phyloP scores from a whole-genome alignment of 495 filamentous ascomycete species.

The Astrothelium subdiscretum region DNA sequence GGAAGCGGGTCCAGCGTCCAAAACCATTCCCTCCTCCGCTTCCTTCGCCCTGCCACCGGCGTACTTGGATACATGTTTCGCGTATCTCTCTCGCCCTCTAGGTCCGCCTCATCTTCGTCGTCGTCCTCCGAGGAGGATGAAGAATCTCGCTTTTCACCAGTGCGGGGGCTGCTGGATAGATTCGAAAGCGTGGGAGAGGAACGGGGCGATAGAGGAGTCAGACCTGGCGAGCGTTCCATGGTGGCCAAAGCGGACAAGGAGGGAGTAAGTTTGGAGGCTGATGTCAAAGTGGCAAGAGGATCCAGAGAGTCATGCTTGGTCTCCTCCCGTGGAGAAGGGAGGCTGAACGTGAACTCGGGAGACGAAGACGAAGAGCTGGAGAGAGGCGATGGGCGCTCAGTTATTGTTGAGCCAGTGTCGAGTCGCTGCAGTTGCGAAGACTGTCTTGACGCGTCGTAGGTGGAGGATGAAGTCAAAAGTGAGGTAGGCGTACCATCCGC shows the following conservation, averaged over 20 bases:
- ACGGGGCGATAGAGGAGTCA: constrained; percentile 4
- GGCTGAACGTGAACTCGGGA: neutral
- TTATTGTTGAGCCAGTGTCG: neutral
- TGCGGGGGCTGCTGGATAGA: constrained; percentile 8
- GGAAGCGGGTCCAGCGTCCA: constrained; percentile 42
- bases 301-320: neutral
- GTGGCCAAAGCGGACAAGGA: neutral
- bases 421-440: neutral
- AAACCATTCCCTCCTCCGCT: constrained; percentile 43
- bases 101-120: constrained; percentile 32
- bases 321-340: neutral
- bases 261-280: neutral
- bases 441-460: neutral
- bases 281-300: neutral
- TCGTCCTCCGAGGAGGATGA: constrained; percentile 36
- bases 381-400: neutral
- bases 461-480: neutral
- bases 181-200: constrained; percentile 1
- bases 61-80: constrained; percentile 36
- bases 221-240: neutral
- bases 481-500: neutral
- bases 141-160: constrained; percentile 33
- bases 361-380: neutral
- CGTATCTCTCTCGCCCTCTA: constrained; percentile 31
- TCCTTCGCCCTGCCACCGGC: constrained; percentile 37